These are phyloP conservation scores for Teratosphaeria epicoccoides DNA, from an alignment of 2,329 filamentous ascomycete species.

Conservation along the genomic window DNA sequence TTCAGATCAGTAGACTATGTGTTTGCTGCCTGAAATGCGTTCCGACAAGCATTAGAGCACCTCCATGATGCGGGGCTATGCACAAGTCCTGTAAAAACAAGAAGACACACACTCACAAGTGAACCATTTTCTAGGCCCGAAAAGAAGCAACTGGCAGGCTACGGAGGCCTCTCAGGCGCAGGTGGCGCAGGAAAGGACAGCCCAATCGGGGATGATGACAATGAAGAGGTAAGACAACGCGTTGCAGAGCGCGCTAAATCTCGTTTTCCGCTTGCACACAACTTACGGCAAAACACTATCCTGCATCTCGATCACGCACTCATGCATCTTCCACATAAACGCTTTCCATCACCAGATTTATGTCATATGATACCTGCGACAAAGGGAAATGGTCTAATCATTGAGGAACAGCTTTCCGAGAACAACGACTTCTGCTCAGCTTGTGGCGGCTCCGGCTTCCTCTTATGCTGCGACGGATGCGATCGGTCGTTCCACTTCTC, in stretches of 20 bases:
- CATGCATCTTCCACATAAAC: conserved; percentile 22
- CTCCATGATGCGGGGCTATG: conserved; percentile 13
- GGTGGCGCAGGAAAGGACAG: conserved; percentile 52
- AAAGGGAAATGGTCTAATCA: conserved; percentile 26
- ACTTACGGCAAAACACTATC: conserved; percentile 13
- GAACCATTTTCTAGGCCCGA: conserved; percentile 47
- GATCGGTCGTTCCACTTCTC: conserved; percentile 79
- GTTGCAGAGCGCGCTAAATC: conserved; percentile 20
- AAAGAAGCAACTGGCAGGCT: conserved; percentile 62
- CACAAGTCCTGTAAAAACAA: conserved; percentile 1
- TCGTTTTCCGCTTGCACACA: conserved; percentile 31
- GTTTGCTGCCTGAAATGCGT: conserved; percentile 15
- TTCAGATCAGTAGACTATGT: conserved; percentile 2
- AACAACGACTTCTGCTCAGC: conserved; percentile 87
- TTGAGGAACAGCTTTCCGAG: conserved; percentile 36
- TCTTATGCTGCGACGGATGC: conserved; percentile 92
- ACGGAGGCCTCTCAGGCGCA: conserved; percentile 56
- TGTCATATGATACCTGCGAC: conserved; percentile 10
- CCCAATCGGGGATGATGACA: conserved; percentile 50
- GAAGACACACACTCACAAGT: conserved; percentile 14
- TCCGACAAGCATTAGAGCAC: background rate
- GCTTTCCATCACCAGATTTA: conserved; percentile 14
- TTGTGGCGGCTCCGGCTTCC: conserved; percentile 71
- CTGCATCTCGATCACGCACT: conserved; percentile 11
- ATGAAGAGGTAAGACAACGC: conserved; percentile 41